These are phyloP conservation scores for Pachysandra terminalis DNA, from an alignment of 164 flowering plant genomes.

Conservation along the genomic window DNA sequence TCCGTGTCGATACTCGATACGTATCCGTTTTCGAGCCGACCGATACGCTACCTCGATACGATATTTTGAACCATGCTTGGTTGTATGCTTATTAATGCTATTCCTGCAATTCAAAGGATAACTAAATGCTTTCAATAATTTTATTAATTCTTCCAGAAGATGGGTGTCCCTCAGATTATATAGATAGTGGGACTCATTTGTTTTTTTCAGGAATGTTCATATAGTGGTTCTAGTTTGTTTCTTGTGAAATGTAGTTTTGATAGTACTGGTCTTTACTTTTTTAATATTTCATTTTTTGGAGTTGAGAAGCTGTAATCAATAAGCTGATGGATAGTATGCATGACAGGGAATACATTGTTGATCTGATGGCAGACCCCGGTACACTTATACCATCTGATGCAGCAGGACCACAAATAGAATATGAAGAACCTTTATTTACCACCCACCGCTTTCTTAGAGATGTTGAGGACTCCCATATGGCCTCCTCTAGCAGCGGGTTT, in stretches of 20 bases:
- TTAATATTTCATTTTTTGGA: background rate
- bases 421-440: conserved; percentile 43
- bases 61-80: too few species aligned
- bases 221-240: background rate
- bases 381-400: conserved; percentile 93
- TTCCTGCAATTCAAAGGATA: background rate
- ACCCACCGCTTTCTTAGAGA: conserved; percentile 50
- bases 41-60: too few species aligned
- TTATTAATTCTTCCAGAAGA: background rate
- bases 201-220: background rate
- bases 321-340: conserved; percentile 14
- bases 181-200: background rate
- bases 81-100: background rate
- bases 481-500: conserved; percentile 54
- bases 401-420: conserved; percentile 50
- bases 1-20: too few species aligned
- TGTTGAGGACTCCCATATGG: conserved; percentile 33
- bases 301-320: background rate
- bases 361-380: conserved; percentile 96
- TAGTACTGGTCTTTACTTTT: too few species aligned
- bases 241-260: background rate
- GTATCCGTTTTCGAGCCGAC: too few species aligned
- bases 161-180: background rate
- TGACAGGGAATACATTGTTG: conserved; percentile 95
- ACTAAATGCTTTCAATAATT: background rate